These are phyloP conservation scores for Cercospora sp. DNA, from an alignment of 2,329 filamentous ascomycete genomes.

Conservation along the genomic window DNA sequence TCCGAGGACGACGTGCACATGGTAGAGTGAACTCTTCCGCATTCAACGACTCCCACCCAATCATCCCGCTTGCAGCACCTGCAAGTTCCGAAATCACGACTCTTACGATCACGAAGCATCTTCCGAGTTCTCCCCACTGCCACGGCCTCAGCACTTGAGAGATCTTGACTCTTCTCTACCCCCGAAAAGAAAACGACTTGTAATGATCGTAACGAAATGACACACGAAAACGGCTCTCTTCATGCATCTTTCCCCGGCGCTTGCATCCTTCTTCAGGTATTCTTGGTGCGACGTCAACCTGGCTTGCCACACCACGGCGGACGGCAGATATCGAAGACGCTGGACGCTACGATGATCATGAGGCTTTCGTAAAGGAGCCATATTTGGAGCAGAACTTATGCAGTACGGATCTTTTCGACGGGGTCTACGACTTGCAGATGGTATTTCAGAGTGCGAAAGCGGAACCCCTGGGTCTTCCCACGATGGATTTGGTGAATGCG, in stretches of 20 bases:
- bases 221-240: neutral
- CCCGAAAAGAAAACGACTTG: neutral
- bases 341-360: neutral
- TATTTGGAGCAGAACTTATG: neutral
- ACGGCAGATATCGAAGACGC: neutral
- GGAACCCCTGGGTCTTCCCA: neutral
- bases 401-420: neutral
- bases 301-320: neutral
- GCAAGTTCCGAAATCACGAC: neutral
- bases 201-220: neutral
- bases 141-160: neutral
- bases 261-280: neutral
- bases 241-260: neutral
- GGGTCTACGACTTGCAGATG: neutral
- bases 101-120: neutral
- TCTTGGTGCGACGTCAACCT: neutral
- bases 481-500: neutral
- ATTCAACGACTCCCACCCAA: neutral
- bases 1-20: slow-evolving; percentile 1
- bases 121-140: neutral
- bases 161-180: neutral
- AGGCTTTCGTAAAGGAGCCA: neutral
- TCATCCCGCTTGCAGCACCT: neutral
- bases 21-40: neutral
- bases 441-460: neutral